These are phyloP conservation scores for Aquilaria sinensis DNA, from an alignment of 345 rosid species.

Conservation along the genomic window DNA sequence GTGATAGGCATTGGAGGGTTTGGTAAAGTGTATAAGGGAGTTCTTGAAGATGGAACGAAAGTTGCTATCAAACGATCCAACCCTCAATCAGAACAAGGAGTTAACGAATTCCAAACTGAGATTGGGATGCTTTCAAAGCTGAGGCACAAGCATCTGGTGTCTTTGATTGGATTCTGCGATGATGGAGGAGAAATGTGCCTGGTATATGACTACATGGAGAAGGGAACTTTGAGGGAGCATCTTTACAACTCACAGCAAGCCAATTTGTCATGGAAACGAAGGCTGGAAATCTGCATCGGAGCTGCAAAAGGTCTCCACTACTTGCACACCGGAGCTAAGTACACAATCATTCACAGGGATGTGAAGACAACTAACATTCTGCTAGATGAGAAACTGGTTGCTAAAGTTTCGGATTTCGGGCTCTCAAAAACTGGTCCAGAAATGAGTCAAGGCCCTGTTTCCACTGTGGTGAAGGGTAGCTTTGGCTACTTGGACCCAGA, in stretches of 20 bases:
- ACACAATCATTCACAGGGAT: constrained; percentile 89
- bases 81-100: constrained; percentile 75
- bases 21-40: constrained; percentile 84
- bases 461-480: constrained; percentile 84
- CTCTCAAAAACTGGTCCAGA: constrained; percentile 73
- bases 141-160: constrained; percentile 87
- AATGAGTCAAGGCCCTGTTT: constrained; percentile 77
- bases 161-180: constrained; percentile 79
- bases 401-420: constrained; percentile 86
- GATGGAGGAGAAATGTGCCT: constrained; percentile 80
- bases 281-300: constrained; percentile 72
- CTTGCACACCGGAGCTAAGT: constrained; percentile 84
- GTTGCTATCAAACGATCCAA: constrained; percentile 78
- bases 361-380: constrained; percentile 93
- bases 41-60: constrained; percentile 40
- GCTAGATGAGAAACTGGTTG: constrained; percentile 75
- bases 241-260: constrained; percentile 50
- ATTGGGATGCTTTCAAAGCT: constrained; percentile 79
- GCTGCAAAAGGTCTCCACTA: constrained; percentile 85
- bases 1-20: constrained; percentile 89
- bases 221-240: constrained; percentile 76
- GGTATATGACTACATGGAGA: constrained; percentile 83
- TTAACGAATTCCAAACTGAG: constrained; percentile 76
- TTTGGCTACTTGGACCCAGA: constrained; percentile 92
- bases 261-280: constrained; percentile 58